Conservation (phyloP, 2,329 filamentous ascomycete genomes). For the Remersonia thermophila region DNA sequence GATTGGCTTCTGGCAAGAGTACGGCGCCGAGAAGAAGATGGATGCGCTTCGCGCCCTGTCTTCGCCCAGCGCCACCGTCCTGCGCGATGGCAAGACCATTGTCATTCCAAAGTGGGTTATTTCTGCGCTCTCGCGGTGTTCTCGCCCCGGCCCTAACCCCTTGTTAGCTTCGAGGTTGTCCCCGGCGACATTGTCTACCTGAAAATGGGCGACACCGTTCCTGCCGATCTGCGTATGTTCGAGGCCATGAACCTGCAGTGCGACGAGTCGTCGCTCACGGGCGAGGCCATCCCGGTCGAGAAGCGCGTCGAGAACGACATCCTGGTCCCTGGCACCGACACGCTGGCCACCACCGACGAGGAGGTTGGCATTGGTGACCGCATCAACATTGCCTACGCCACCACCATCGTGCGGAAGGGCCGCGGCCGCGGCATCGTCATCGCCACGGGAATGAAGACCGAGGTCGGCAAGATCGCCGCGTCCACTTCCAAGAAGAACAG, state of each 20-base stretch:
- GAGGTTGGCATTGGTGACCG: constrained; percentile 58
- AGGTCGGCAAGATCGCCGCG: constrained; percentile 64
- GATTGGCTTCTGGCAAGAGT: constrained; percentile 56
- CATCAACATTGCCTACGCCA: constrained; percentile 63
- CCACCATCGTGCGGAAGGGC: constrained; percentile 60
- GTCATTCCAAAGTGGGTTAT: constrained; percentile 44
- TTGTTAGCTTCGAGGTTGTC: constrained; percentile 45
- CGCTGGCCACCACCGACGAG: constrained; percentile 28
- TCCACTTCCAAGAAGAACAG: constrained; percentile 42
- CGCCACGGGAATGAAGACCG: constrained; percentile 60
- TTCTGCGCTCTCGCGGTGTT: not conserved
- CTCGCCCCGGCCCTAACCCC: not conserved
- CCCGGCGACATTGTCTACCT: constrained; percentile 58
- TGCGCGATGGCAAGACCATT: constrained; percentile 45
- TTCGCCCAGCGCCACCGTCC: constrained; percentile 49
- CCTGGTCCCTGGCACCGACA: constrained; percentile 33
- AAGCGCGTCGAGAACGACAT: constrained; percentile 46
- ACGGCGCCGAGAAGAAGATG: constrained; percentile 54
- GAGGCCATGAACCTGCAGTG: constrained; percentile 69
- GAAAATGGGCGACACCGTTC: constrained; percentile 62
- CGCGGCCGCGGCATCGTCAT: constrained; percentile 62
- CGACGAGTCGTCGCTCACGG: constrained; percentile 67
- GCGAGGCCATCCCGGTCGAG: constrained; percentile 61
- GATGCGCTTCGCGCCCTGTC: constrained; percentile 49
- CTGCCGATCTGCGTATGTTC: constrained; percentile 57